These are phyloP conservation scores for Sphaerobolus stellatus DNA, from an alignment of 1,284 basidiomycete species.

Conservation along the genomic window DNA sequence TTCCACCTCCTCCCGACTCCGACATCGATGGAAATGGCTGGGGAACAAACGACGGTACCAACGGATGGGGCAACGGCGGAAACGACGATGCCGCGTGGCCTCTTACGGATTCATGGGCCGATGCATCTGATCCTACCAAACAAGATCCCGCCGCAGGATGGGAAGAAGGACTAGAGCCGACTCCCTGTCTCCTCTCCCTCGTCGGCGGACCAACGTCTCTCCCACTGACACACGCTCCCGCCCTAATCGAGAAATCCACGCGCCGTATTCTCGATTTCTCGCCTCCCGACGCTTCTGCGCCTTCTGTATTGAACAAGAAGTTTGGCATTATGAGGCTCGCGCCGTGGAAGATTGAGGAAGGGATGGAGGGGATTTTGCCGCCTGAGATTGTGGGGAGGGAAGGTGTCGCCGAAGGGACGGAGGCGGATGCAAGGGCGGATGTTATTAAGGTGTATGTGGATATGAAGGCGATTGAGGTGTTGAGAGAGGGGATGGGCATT, in stretches of 20 bases:
- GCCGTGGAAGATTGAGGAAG: conserved; percentile 49
- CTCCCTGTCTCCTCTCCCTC: conserved; percentile 34
- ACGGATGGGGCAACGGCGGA: conserved; percentile 3
- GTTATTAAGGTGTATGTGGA: conserved; percentile 56
- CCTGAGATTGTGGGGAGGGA: conserved; percentile 45
- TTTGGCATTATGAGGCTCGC: conserved; percentile 52
- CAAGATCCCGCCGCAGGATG: not conserved
- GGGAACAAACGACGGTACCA: conserved; percentile 4
- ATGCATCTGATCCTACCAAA: not conserved
- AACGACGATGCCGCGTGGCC: not conserved
- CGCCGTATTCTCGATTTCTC: conserved; percentile 39
- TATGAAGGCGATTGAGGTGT: conserved; percentile 40
- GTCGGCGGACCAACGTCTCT: conserved; percentile 44
- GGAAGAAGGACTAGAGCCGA: conserved; percentile 15
- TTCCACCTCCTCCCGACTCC: not conserved
- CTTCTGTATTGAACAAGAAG: not conserved
- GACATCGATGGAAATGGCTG: conserved; percentile 2
- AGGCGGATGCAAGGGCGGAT: conserved; percentile 43
- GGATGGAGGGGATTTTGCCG: conserved; percentile 41
- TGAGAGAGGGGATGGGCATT: conserved; percentile 54
- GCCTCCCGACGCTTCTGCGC: not conserved
- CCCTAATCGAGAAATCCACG: conserved; percentile 52
- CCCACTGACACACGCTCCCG: conserved; percentile 49
- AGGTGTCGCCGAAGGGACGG: conserved; percentile 13
- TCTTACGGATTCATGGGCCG: conserved; percentile 11